phyloP scores from a whole-genome alignment of 2,329 filamentous ascomycete genomes.

The Cladosporium phlei region DNA sequence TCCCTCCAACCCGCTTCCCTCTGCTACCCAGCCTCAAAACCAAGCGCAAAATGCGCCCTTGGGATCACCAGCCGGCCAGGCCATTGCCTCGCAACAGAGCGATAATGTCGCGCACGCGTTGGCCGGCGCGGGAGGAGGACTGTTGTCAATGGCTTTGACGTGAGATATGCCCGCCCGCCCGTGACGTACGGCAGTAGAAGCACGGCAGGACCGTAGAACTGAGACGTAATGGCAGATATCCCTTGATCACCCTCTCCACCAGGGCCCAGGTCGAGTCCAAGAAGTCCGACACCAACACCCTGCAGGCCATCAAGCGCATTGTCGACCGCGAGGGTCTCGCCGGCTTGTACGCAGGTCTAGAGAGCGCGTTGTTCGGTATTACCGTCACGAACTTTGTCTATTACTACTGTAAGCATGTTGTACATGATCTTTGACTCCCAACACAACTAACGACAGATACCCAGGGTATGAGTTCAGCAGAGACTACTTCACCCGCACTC shows the following conservation, averaged over 20 bases:
- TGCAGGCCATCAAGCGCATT: slow-evolving; percentile 78
- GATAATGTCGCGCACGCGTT: slow-evolving; percentile 97
- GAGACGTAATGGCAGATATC: slow-evolving; percentile 61
- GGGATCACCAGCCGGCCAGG: slow-evolving; percentile 24
- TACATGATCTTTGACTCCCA: neutral
- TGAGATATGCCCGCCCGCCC: no score
- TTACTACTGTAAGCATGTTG: slow-evolving; percentile 71
- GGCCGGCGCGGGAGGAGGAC: slow-evolving; percentile 85
- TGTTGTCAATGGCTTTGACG: slow-evolving; percentile 94
- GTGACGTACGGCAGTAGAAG: slow-evolving; percentile 25
- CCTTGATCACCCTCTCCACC: slow-evolving; percentile 93
- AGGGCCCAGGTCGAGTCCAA: slow-evolving; percentile 97
- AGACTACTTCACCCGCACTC: slow-evolving; percentile 74
- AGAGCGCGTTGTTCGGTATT: slow-evolving; percentile 94
- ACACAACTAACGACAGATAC: neutral
- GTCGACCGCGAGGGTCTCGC: slow-evolving; percentile 84
- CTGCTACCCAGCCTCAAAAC: slow-evolving; percentile 17
- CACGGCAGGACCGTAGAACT: slow-evolving; percentile 11
- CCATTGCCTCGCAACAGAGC: slow-evolving; percentile 66
- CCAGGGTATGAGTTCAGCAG: slow-evolving; percentile 91
- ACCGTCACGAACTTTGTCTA: slow-evolving; percentile 99
- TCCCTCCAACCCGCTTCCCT: slow-evolving; percentile 22
- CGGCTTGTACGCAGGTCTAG: slow-evolving; percentile 87
- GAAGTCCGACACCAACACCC: slow-evolving; percentile 78
- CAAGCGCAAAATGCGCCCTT: slow-evolving; percentile 17